These are phyloP conservation scores for Ramichloridium luteum DNA, from an alignment of 2,329 filamentous ascomycete species.

Conservation along the genomic window DNA sequence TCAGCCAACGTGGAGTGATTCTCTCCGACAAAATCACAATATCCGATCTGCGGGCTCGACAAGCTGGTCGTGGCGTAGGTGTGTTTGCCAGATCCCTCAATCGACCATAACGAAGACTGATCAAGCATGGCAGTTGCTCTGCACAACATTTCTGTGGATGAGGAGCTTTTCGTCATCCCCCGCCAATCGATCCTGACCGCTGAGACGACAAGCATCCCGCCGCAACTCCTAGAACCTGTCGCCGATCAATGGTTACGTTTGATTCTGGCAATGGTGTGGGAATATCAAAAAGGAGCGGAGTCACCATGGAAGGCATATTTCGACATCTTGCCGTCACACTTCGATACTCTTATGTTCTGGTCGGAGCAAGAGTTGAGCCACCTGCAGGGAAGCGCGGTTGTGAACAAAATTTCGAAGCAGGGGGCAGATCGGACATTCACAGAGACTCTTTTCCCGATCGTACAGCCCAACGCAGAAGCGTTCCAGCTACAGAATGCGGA, in stretches of 20 bases:
- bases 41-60: constrained; percentile 43
- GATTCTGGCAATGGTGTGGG: constrained; percentile 73
- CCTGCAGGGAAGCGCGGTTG: constrained; percentile 66
- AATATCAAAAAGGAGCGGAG: constrained; percentile 45
- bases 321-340: constrained; percentile 55
- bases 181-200: constrained; percentile 57
- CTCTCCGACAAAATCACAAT: constrained; percentile 48
- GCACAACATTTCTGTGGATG: constrained; percentile 57
- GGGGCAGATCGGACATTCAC: constrained; percentile 60
- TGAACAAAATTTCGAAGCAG: constrained; percentile 61
- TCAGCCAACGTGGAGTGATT: constrained; percentile 39
- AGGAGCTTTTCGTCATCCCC: constrained; percentile 70
- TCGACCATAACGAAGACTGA: constrained; percentile 4
- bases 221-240: constrained; percentile 23
- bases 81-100: constrained; percentile 24
- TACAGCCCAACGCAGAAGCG: constrained; percentile 27
- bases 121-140: constrained; percentile 48
- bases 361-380: constrained; percentile 52
- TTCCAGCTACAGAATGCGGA: constrained; percentile 26
- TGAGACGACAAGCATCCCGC: constrained; percentile 56
- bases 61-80: constrained; percentile 53
- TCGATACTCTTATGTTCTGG: constrained; percentile 92
- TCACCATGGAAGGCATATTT: constrained; percentile 73
- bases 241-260: constrained; percentile 41
- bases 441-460: constrained; percentile 42